These are phyloP conservation scores for Calonectria montana DNA, from an alignment of 2,329 filamentous ascomycete species.

Conservation along the genomic window DNA sequence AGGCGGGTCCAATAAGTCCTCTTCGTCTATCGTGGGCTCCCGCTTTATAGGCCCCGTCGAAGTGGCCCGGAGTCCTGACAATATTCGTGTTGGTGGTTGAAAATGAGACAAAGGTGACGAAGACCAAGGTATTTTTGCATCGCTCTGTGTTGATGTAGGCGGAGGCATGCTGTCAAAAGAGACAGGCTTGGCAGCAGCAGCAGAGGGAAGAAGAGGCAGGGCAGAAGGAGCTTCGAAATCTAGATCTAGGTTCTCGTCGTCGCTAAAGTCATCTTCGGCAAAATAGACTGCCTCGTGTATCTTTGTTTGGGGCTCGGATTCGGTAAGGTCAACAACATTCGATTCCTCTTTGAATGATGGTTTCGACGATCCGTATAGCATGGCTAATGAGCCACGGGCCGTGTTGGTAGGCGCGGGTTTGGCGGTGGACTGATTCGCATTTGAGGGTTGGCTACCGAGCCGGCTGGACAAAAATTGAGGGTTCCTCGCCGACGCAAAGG, in stretches of 20 bases:
- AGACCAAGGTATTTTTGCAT: slow-evolving; percentile 74
- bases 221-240: slow-evolving; percentile 72
- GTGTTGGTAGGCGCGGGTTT: slow-evolving; percentile 22
- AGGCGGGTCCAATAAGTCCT: slow-evolving; percentile 40
- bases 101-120: slow-evolving; percentile 68
- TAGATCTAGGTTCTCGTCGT: slow-evolving; percentile 81
- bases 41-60: slow-evolving; percentile 54
- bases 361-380: slow-evolving; percentile 57
- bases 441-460: slow-evolving; percentile 46
- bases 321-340: slow-evolving; percentile 50
- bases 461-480: slow-evolving; percentile 39
- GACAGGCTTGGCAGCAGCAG: slow-evolving; percentile 30
- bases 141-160: slow-evolving; percentile 42
- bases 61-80: slow-evolving; percentile 29
- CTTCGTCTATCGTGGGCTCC: slow-evolving; percentile 48
- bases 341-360: slow-evolving; percentile 59
- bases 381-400: slow-evolving; percentile 48
- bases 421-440: slow-evolving; percentile 43
- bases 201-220: slow-evolving; percentile 52
- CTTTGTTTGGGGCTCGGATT: slow-evolving; percentile 42
- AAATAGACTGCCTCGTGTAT: slow-evolving; percentile 64
- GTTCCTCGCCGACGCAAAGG: slow-evolving; percentile 55
- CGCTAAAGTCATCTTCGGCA: slow-evolving; percentile 86
- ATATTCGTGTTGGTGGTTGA: slow-evolving; percentile 47
- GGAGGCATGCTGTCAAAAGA: slow-evolving; percentile 43